phyloP scores from a whole-genome alignment of 306 rosid genomes.

The Cucumis sativus region Cucumber_9930_V3 NC_026661.2:264501-265000 shows the following conservation, averaged over 20 bases:
- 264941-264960: too few species aligned
- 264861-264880: not conserved
- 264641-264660: not conserved
- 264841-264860: not conserved
- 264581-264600: not conserved
- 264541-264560: not conserved
- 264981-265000: too few species aligned
- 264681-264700: not conserved
- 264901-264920: not conserved
- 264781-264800: not conserved
- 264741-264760: not conserved
- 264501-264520: not conserved
- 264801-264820: not conserved
- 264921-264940: not conserved
- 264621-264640: not conserved
- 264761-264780: not conserved
- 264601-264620: not conserved
- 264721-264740: not conserved
- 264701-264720: not conserved
- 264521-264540: not conserved
- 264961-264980: too few species aligned
- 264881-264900: constrained; percentile 4
- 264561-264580: not conserved
- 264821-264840: not conserved
- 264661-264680: not conserved